Conservation (phyloP, 306 rosid genomes). For the Alnus glutinosa region DNA sequence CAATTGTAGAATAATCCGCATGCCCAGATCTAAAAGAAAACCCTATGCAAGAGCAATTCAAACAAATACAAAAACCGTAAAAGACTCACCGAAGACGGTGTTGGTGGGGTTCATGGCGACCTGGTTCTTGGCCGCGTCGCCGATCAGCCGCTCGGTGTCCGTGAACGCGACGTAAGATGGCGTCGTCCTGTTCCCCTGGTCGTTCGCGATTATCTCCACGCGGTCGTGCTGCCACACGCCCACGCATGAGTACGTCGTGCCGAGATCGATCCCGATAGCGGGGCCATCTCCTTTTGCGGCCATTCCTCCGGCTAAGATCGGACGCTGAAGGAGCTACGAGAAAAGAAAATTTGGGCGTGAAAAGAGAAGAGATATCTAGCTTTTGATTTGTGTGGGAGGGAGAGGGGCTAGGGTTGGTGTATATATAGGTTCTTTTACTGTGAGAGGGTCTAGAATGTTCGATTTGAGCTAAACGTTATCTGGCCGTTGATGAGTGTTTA, state of each 20-base stretch:
- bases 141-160: conserved; percentile 69
- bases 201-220: conserved; percentile 78
- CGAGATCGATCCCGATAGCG: conserved; percentile 85
- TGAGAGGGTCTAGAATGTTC: conserved; percentile 53
- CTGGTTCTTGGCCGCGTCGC: conserved; percentile 85
- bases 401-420: not conserved
- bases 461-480: not conserved
- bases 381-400: not conserved
- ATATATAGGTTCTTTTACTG: conserved; percentile 23
- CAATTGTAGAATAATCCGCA: not conserved
- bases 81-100: conserved; percentile 71
- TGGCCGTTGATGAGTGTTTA: conserved; percentile 1
- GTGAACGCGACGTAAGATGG: conserved; percentile 84
- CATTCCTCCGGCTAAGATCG: conserved; percentile 29
- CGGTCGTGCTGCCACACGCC: conserved; percentile 91
- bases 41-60: not conserved
- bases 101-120: conserved; percentile 83
- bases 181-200: conserved; percentile 78
- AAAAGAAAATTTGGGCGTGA: not conserved
- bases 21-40: not conserved
- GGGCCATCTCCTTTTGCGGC: conserved; percentile 81
- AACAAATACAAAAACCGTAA: not conserved
- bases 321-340: not conserved
- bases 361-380: not conserved
- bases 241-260: conserved; percentile 76